phyloP scores from a whole-genome alignment of 352 stramenopile genomes.

The Pythium brachiatum region DNA sequence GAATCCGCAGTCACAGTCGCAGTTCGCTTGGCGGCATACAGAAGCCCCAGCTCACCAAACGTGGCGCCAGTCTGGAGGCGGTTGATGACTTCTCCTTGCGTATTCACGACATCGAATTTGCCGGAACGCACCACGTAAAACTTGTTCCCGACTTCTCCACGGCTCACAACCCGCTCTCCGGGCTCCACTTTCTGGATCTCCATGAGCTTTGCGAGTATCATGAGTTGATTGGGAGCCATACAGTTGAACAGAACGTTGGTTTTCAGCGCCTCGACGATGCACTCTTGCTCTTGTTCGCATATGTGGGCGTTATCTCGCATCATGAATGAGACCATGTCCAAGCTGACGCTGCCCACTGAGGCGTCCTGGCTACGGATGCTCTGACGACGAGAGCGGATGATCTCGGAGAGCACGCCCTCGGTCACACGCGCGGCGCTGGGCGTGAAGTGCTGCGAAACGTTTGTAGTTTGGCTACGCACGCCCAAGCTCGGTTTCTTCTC shows the following conservation, averaged over 20 bases:
- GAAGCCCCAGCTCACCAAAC: constrained; percentile 54
- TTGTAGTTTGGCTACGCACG: neutral
- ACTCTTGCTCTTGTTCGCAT: constrained; percentile 32
- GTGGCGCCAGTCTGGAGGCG: constrained; percentile 33
- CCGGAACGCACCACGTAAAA: constrained; percentile 68
- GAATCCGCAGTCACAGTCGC: constrained; percentile 41
- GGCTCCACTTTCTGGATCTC: constrained; percentile 69
- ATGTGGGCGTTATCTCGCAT: constrained; percentile 26
- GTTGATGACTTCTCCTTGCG: constrained; percentile 43
- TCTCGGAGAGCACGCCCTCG: constrained; percentile 46
- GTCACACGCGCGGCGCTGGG: constrained; percentile 41
- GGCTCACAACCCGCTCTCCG: constrained; percentile 70
- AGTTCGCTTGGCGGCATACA: constrained; percentile 53
- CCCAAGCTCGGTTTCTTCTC: too few relatives aligned
- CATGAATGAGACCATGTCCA: constrained; percentile 26
- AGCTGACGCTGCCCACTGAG: constrained; percentile 28
- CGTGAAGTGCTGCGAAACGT: constrained; percentile 15
- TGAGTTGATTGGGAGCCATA: constrained; percentile 71
- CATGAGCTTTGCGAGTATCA: constrained; percentile 68
- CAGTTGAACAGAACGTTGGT: constrained; percentile 80
- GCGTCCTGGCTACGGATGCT: constrained; percentile 32
- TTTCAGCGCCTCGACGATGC: constrained; percentile 57
- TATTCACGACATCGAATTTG: constrained; percentile 46
- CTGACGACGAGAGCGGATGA: constrained; percentile 39
- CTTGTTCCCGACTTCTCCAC: constrained; percentile 77